Evolutionary conservation across 169 alveolate species (phyloP).

Genomic region (Cryptosporidium muris): DNA sequence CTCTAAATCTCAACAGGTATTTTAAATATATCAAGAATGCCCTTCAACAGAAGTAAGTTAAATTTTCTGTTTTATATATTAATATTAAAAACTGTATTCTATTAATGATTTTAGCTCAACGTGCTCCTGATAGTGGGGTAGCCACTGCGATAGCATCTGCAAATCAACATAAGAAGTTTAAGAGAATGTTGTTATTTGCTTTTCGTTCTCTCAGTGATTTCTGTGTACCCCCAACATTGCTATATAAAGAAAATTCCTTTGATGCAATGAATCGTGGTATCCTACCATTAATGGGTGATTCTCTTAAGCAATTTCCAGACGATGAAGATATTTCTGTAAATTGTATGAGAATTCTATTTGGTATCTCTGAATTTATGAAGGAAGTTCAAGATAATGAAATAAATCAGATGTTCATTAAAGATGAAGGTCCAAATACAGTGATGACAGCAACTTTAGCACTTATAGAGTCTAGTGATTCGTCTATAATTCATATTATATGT

Average conservation of each 20-base stretch:
- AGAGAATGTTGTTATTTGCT: conserved; percentile 90
- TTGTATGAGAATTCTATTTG: conserved; percentile 82
- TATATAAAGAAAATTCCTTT: conserved; percentile 87
- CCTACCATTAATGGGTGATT: conserved; percentile 83
- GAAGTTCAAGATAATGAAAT: conserved; percentile 79
- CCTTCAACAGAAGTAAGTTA: no score
- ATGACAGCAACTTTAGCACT: conserved; percentile 76
- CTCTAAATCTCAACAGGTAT: no score
- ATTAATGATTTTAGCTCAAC: conserved; percentile 23
- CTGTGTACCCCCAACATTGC: conserved; percentile 87
- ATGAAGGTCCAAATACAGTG: conserved; percentile 83
- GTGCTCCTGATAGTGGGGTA: conserved; percentile 89
- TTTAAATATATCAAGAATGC: no score
- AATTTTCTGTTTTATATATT: no score
- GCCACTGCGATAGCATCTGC: conserved; percentile 91
- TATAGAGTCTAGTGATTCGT: conserved; percentile 34
- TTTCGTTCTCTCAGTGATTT: conserved; percentile 89
- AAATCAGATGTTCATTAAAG: conserved; percentile 69
- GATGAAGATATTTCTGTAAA: conserved; percentile 88
- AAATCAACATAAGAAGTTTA: conserved; percentile 90
- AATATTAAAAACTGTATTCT: no score
- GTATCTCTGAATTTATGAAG: conserved; percentile 86
- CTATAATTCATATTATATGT: conserved; percentile 14
- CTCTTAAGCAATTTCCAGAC: conserved; percentile 87
- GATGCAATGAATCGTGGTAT: conserved; percentile 89